These are phyloP conservation scores for Boletus barrowsii DNA, from an alignment of 768 basidiomycete genomes.

Conservation along the genomic window DNA sequence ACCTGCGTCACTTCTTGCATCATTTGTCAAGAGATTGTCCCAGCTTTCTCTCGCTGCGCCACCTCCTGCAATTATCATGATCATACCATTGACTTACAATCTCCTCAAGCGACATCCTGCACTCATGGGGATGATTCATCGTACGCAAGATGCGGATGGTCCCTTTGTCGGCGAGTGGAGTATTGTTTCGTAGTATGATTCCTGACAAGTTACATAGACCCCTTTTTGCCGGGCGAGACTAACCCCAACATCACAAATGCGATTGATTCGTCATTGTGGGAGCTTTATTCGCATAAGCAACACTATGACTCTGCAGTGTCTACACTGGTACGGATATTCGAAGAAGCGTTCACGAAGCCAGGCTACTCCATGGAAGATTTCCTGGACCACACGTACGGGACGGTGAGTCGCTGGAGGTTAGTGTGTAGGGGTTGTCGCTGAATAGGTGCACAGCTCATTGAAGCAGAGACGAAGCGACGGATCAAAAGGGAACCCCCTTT, in stretches of 20 bases:
- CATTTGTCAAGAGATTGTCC: constrained; percentile 90
- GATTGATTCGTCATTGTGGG: constrained; percentile 89
- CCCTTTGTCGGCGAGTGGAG: constrained; percentile 33
- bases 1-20: constrained; percentile 87
- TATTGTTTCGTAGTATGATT: neutral
- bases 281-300: constrained; percentile 69
- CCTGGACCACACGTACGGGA: constrained; percentile 87
- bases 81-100: constrained; percentile 94
- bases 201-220: constrained; percentile 44
- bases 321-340: constrained; percentile 82
- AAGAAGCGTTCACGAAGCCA: constrained; percentile 92
- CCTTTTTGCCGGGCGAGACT: constrained; percentile 61
- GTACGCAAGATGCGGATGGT: constrained; percentile 39
- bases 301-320: constrained; percentile 90
- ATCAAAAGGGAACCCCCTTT: constrained; percentile 78
- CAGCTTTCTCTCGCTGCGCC: constrained; percentile 82
- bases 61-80: constrained; percentile 85
- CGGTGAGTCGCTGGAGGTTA: constrained; percentile 45
- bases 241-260: constrained; percentile 80
- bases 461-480: constrained; percentile 75
- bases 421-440: neutral
- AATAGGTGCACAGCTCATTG: constrained; percentile 62
- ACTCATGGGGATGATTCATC: constrained; percentile 92
- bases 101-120: constrained; percentile 88
- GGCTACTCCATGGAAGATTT: constrained; percentile 92